Percentiles rank a stretch among this genome's conserved stretches.
These are phyloP conservation scores for Populus tomentosa DNA, from an alignment of 441 rosid genomes.

Conservation along the genomic window DNA sequence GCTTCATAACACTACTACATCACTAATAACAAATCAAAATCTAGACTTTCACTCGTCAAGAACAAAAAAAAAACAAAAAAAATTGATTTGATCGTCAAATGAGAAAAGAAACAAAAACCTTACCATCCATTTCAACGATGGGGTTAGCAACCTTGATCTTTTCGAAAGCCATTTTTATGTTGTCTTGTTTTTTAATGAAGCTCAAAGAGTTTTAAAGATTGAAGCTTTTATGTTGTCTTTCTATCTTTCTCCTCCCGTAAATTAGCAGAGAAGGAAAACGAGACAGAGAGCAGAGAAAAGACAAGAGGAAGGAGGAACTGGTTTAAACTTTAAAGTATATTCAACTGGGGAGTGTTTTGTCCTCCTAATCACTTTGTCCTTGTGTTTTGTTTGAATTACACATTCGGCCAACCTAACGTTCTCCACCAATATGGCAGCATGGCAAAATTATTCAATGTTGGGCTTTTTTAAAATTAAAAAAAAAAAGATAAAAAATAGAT, in stretches of 20 bases:
- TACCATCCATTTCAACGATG: conserved; percentile 93
- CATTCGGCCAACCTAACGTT: neutral
- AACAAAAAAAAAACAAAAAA: neutral
- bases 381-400: neutral
- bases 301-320: neutral
- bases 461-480: too few relatives aligned
- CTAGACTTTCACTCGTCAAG: neutral
- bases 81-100: neutral
- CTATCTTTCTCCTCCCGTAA: neutral
- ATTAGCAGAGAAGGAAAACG: neutral
- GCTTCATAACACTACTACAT: neutral
- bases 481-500: too few relatives aligned
- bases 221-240: neutral
- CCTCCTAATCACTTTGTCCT: neutral
- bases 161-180: conserved; percentile 42
- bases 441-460: neutral
- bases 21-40: neutral
- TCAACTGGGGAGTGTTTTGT: neutral
- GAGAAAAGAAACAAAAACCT: conserved; percentile 22
- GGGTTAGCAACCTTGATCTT: conserved; percentile 85
- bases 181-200: neutral
- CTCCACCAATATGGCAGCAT: neutral
- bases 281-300: neutral
- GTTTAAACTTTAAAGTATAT: neutral
- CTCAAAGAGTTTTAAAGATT: neutral